phyloP scores from a whole-genome alignment of 2,329 filamentous ascomycete genomes.

The Cladosporium sp. region DNA sequence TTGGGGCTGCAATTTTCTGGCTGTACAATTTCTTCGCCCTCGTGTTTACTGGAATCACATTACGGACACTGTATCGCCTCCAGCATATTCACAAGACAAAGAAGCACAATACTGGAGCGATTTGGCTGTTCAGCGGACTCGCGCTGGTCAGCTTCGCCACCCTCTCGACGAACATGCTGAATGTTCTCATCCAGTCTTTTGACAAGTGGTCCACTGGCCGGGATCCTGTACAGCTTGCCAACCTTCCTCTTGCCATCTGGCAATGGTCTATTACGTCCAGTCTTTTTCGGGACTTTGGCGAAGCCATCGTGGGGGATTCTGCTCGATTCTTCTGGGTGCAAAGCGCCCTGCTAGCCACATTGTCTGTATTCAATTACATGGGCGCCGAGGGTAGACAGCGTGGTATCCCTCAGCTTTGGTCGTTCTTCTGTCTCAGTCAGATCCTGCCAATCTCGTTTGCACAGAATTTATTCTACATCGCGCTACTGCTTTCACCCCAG shows the following conservation, averaged over 20 bases:
- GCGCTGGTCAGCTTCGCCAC: conserved; percentile 34
- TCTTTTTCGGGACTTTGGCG: conserved; percentile 36
- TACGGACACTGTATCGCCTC: conserved; percentile 15
- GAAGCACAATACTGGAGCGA: neutral
- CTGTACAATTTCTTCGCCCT: conserved; percentile 36
- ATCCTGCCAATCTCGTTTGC: conserved; percentile 39
- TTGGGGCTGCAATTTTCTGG: conserved; percentile 38
- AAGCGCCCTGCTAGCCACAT: conserved; percentile 29
- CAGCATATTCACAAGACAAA: neutral
- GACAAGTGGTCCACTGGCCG: conserved; percentile 25
- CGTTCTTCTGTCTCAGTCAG: conserved; percentile 37
- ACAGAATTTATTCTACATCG: conserved; percentile 38
- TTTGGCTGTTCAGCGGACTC: conserved; percentile 26
- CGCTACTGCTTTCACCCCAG: conserved; percentile 24
- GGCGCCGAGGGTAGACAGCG: conserved; percentile 30
- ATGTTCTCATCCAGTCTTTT: conserved; percentile 37
- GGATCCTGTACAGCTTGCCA: neutral
- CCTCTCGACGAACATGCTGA: conserved; percentile 38
- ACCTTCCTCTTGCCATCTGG: conserved; percentile 24
- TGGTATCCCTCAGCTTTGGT: conserved; percentile 33
- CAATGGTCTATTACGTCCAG: conserved; percentile 36
- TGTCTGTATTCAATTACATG: conserved; percentile 33
- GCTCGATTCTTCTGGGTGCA: conserved; percentile 30
- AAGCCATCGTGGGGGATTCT: conserved; percentile 31
- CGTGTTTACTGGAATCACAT: conserved; percentile 24